Percentiles rank a stretch among this genome's conserved stretches.
Evolutionary conservation across 2,329 filamentous ascomycete species (phyloP).

Genomic region (Penicillium sp.): DNA sequence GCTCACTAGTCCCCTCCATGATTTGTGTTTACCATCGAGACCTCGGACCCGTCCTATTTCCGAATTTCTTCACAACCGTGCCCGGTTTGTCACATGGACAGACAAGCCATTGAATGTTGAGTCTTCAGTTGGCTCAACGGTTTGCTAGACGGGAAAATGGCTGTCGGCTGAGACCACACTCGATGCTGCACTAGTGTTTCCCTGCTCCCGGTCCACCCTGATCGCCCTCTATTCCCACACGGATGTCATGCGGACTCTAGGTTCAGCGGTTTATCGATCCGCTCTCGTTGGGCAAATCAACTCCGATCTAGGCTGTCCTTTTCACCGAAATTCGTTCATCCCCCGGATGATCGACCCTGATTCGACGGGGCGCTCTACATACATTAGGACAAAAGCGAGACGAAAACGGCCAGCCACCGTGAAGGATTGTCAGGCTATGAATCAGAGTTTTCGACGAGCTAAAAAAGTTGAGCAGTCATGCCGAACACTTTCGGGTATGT

Average conservation of each 20-base stretch:
- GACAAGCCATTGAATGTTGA: not conserved
- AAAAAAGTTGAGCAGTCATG: conserved; percentile 1
- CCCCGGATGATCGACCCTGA: conserved; percentile 22
- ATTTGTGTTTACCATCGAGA: conserved; percentile 1
- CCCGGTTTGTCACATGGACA: not conserved
- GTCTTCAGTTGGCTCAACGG: not conserved
- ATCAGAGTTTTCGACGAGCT: not conserved
- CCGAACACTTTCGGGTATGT: not conserved
- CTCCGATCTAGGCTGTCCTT: conserved; percentile 1
- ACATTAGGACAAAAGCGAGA: not conserved
- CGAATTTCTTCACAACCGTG: conserved; percentile 7
- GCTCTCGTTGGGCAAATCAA: conserved; percentile 28
- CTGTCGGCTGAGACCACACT: not conserved
- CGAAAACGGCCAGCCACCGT: conserved; percentile 13
- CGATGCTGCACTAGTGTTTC: conserved; percentile 14
- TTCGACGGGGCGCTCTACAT: conserved; percentile 6
- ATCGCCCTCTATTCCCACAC: conserved; percentile 21
- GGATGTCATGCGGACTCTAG: conserved; percentile 38
- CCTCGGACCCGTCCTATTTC: conserved; percentile 4
- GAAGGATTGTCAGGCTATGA: conserved; percentile 4
- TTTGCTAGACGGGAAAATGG: not conserved
- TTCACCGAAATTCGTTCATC: conserved; percentile 12
- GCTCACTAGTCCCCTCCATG: conserved; percentile 3
- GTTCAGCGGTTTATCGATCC: conserved; percentile 39
- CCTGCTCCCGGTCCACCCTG: conserved; percentile 19